A percentile compares a stretch with the other conserved stretches of the same genome.
These are phyloP conservation scores for Cystoderma amianthinum DNA, from an alignment of 768 basidiomycete species.

Conservation along the genomic window DNA sequence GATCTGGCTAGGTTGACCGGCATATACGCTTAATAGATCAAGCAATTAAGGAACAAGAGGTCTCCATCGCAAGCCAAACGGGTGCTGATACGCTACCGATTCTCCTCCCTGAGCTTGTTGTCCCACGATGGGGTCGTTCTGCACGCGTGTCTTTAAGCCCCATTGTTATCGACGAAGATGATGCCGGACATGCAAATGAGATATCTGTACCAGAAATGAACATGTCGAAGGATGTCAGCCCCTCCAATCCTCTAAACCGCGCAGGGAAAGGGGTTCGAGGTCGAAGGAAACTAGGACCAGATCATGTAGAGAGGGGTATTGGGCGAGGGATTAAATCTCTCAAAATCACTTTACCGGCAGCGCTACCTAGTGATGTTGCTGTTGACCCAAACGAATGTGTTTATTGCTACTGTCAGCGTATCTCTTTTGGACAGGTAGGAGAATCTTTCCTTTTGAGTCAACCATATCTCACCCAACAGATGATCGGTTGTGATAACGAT, in stretches of 20 bases:
- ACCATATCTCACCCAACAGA: slow-evolving; percentile 32
- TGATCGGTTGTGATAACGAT: slow-evolving; percentile 81
- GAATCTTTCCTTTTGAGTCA: slow-evolving; percentile 4
- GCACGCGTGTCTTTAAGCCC: slow-evolving; percentile 36
- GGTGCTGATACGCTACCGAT: slow-evolving; percentile 32
- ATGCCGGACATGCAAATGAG: not conserved
- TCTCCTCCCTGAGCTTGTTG: slow-evolving; percentile 55
- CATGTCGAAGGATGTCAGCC: slow-evolving; percentile 5
- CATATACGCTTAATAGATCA: slow-evolving; percentile 76
- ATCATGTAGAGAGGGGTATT: not conserved
- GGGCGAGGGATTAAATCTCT: slow-evolving; percentile 10
- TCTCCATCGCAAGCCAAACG: slow-evolving; percentile 28
- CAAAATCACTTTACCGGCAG: slow-evolving; percentile 29
- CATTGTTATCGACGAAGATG: slow-evolving; percentile 17
- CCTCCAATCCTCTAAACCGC: no score
- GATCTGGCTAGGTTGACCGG: slow-evolving; percentile 55
- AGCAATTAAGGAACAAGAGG: slow-evolving; percentile 41
- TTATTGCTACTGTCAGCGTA: slow-evolving; percentile 80
- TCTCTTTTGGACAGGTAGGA: slow-evolving; percentile 74
- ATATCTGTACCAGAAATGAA: not conserved
- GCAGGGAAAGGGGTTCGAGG: not conserved
- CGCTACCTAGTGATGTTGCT: slow-evolving; percentile 9
- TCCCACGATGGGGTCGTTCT: slow-evolving; percentile 46
- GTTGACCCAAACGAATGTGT: slow-evolving; percentile 43
- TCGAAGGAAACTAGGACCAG: not conserved